These are phyloP conservation scores for Baorangia bicolor DNA, from an alignment of 768 basidiomycete species.

Conservation along the genomic window DNA sequence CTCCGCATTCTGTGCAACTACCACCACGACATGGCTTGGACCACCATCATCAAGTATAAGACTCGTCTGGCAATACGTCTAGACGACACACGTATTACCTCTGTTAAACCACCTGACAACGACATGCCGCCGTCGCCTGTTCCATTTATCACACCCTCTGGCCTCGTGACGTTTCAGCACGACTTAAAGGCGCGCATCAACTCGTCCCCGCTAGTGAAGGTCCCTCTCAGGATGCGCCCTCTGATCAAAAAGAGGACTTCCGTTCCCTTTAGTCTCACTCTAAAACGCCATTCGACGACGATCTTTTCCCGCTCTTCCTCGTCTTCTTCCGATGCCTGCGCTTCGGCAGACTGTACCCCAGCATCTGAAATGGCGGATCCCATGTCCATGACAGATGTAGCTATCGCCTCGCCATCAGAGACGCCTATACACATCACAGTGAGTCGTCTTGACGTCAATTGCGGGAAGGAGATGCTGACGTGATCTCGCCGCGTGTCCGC, in stretches of 20 bases:
- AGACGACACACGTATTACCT: constrained; percentile 18
- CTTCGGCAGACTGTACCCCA: constrained; percentile 14
- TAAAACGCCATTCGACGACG: constrained; percentile 28
- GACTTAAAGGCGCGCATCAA: constrained; percentile 31
- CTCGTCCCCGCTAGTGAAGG: constrained; percentile 25
- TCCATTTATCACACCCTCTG: constrained; percentile 26
- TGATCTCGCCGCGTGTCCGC: neutral
- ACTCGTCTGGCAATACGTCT: neutral
- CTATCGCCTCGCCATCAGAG: neutral
- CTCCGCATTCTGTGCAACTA: constrained; percentile 19
- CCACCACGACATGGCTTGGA: constrained; percentile 20
- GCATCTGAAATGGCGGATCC: constrained; percentile 24
- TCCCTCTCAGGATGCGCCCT: constrained; percentile 28
- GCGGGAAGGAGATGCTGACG: constrained; percentile 4
- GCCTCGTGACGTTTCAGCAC: constrained; percentile 29
- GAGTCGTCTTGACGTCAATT: constrained; percentile 11
- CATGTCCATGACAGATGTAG: constrained; percentile 7
- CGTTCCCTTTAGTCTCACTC: constrained; percentile 15
- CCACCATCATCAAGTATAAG: constrained; percentile 22
- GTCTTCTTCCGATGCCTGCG: constrained; percentile 12
- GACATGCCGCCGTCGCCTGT: constrained; percentile 27
- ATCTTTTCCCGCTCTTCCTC: constrained; percentile 23
- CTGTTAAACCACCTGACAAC: constrained; percentile 15
- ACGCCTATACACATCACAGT: constrained; percentile 8
- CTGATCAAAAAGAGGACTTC: constrained; percentile 30